Evolutionary conservation across 352 stramenopile species (phyloP).

Genomic region (Elongisporangium anandrum): DNA sequence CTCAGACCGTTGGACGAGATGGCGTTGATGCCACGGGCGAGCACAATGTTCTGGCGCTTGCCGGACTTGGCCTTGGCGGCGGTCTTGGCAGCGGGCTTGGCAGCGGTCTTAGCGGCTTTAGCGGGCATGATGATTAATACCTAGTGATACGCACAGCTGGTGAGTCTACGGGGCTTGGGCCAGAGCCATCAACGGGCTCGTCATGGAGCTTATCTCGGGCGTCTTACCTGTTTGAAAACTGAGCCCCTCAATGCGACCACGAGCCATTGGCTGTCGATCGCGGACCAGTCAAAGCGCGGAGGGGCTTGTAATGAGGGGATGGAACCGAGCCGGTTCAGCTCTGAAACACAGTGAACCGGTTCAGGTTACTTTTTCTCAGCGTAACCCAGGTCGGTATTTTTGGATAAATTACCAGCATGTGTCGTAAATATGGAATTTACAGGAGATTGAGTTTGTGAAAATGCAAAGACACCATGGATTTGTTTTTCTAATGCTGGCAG

Average conservation of each 20-base stretch:
- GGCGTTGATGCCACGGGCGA: conserved; percentile 77
- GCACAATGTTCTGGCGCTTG: conserved; percentile 62
- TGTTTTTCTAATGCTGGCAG: background rate
- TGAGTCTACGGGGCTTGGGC: background rate
- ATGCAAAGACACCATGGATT: background rate
- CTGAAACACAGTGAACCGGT: background rate
- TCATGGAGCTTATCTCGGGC: background rate
- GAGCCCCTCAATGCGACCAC: background rate
- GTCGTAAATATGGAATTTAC: background rate
- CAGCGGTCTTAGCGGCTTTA: conserved; percentile 5
- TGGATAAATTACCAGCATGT: background rate
- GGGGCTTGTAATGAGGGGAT: background rate
- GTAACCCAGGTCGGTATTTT: background rate
- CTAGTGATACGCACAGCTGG: background rate
- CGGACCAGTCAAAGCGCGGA: background rate
- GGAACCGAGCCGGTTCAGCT: background rate
- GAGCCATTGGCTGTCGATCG: background rate
- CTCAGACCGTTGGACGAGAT: conserved; percentile 62
- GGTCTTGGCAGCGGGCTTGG: conserved; percentile 25
- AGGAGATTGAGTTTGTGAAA: background rate
- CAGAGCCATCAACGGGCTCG: background rate
- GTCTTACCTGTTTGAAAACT: conserved; percentile 61
- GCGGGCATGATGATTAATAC: background rate
- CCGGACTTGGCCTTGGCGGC: conserved; percentile 32
- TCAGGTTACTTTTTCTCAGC: background rate